Evolutionary conservation across 192 early-diverging fungal species (phyloP), one percentile per base, ranked within the genome.

Genomic region (Gonapodya sp.): DNA sequence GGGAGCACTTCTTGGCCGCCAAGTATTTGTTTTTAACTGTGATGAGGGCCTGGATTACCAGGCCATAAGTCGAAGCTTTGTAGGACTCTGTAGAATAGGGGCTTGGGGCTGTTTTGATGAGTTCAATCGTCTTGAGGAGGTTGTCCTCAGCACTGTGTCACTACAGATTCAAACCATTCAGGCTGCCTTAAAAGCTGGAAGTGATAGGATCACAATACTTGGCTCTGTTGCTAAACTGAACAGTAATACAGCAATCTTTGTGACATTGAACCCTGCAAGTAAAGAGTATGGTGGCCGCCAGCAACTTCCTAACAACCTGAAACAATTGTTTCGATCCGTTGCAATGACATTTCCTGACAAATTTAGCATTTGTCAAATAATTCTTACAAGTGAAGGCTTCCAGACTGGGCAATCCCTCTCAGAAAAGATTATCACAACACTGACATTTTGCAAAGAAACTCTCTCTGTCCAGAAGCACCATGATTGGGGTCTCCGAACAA

Each of bases 41-140:
- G 98, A 99, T 83, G 98, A 99, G 88, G 97, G 94, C 82, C 99
- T 99, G 89, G 98, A 99, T 86, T 99, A 98, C 89, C 96, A 98
- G 84, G 97, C 98, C 35, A 98, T 99, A 95, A 97, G 98, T 64
- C 95, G 98, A 83, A 99, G 98, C 81, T 99, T 99, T 85, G 92
- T 99, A 81, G 98, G 98, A 80, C 89, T 99, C 81, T 98, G 94
- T 85, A 95, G 96, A 85, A 97, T 99, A 16, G 98, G 98, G 36
- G 98, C 97, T 0, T 99, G 97, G 97, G 97, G 98, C 80, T 97
- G 96, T 87, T 99, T 98, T 85, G 97, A 99, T 86, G 97, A 99
- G 88, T 99, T 99, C 86, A 99, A 99, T 86, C 94, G 98, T 75
- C 86, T 99, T 75, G 96, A 97, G 83, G 98, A 99, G 88, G 89